Evolutionary conservation across 805 yeast genomes (phyloP), one percentile per base, ranked within the genome.

Genomic region (Yamadazyma phyllophila): DNA sequence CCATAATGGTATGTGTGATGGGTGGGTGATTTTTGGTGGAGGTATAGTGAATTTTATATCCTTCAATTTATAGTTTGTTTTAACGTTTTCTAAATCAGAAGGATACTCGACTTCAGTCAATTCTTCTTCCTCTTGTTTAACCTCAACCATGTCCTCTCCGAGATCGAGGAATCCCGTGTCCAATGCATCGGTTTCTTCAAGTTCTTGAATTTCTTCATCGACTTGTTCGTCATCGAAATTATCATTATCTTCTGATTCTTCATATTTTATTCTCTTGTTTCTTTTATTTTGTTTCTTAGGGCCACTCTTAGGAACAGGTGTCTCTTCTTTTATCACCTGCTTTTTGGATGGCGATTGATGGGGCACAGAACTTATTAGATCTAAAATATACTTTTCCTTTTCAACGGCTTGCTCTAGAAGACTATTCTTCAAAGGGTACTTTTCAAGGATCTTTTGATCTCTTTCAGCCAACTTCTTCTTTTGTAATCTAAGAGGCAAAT

Each of bases 1-100:
- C 75, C 76, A 71, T 7, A 60, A 45, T 4, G 75, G 75, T 9
- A 71, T 66, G 54, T 71, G 77, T 1, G 75, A 68, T 3, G 77
- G 77, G 50, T 71, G 75, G 0, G 74, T 71, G 7, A 71, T 60
- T 30, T 63, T 48, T 1, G 69, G 67, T 2, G 66, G 61, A 3
- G 71, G 66, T 2, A 71, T 58, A 11, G 69, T 54, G 46, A 49
- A 68, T 42, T 59, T 61, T 31, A 70, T 52, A 2, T 57, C 43
- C 30, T 63, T 67, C 50, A 64, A 40, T 54, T 57, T 7, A 61
- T 50, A 31, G 14, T 32, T 12, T 13, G 48, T 43, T 7, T 47
- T 32, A 1, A 46, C 41, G 10, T 32, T 13, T n/a, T 43, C 48
- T 8, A 44, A 34, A 36, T 51, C 54, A 7, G 49, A 46, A 9